A percentile compares a stretch with the other conserved stretches of the same genome.
phyloP scores from a whole-genome alignment of 306 rosid genomes.

The Prunus campanulata region DNA sequence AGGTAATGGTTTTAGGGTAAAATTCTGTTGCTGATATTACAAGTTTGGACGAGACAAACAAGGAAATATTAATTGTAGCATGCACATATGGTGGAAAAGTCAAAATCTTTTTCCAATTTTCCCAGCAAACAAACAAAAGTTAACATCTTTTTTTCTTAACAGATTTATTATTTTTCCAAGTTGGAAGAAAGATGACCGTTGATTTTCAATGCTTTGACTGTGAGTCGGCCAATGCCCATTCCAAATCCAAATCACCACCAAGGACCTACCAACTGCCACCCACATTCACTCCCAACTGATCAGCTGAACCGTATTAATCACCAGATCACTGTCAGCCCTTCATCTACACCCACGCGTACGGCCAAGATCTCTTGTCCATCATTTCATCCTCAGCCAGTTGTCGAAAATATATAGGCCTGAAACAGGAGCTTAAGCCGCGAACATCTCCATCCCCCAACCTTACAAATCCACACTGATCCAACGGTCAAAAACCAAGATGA shows the following conservation, averaged over 20 bases:
- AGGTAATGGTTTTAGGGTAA: no score
- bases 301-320: conserved; percentile 9
- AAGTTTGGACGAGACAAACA: no score
- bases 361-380: conserved; percentile 4
- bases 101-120: background rate
- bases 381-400: background rate
- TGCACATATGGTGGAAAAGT: background rate
- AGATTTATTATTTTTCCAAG: background rate
- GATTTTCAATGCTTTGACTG: background rate
- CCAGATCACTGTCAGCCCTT: background rate
- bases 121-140: background rate
- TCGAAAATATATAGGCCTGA: conserved; percentile 3
- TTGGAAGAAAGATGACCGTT: background rate
- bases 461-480: background rate
- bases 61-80: no score
- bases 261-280: conserved; percentile 33
- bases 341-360: conserved; percentile 24
- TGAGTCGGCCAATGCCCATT: background rate
- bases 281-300: background rate
- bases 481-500: conserved; percentile 6
- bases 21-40: no score
- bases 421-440: background rate
- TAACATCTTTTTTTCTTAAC: background rate
- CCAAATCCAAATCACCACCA: background rate
- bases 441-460: background rate